Evolutionary conservation across 2,329 filamentous ascomycete species (phyloP).

Genomic region (Fusarium sp.): DNA sequence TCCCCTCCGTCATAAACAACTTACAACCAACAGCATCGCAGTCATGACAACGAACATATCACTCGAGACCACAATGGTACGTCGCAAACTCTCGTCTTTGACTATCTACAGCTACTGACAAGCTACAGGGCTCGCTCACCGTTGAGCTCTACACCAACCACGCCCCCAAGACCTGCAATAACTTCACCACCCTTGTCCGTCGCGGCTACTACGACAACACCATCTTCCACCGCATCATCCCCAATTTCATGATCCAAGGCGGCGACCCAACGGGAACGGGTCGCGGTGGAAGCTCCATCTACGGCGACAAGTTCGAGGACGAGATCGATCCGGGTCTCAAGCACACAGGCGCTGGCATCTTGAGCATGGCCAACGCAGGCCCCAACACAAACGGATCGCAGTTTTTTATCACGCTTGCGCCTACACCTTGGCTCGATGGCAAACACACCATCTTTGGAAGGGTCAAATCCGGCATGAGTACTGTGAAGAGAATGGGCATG

Average conservation of each 20-base stretch:
- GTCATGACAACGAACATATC: constrained; percentile 81
- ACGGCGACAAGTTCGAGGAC: constrained; percentile 93
- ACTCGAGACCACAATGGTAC: constrained; percentile 87
- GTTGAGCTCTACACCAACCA: constrained; percentile 91
- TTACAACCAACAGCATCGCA: background rate
- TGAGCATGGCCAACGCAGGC: constrained; percentile 96
- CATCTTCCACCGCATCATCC: constrained; percentile 93
- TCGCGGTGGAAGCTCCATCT: constrained; percentile 88
- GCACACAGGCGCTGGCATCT: constrained; percentile 91
- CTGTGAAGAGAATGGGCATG: constrained; percentile 88
- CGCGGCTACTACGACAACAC: constrained; percentile 89
- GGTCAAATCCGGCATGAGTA: constrained; percentile 82
- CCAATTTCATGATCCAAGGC: constrained; percentile 95
- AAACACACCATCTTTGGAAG: constrained; percentile 97
- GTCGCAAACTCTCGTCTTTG: constrained; percentile 1
- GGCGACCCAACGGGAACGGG: constrained; percentile 96
- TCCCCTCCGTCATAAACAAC: constrained; percentile 21
- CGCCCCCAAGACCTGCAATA: constrained; percentile 88
- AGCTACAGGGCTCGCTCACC: constrained; percentile 76
- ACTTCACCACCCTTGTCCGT: constrained; percentile 83
- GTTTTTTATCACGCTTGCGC: constrained; percentile 95
- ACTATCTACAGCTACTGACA: background rate
- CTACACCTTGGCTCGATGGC: constrained; percentile 95
- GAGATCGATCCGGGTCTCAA: constrained; percentile 83
- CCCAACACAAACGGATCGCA: constrained; percentile 94